Evolutionary conservation across 805 yeast genomes (phyloP).

Genomic region (Lachancea meyersii): DNA sequence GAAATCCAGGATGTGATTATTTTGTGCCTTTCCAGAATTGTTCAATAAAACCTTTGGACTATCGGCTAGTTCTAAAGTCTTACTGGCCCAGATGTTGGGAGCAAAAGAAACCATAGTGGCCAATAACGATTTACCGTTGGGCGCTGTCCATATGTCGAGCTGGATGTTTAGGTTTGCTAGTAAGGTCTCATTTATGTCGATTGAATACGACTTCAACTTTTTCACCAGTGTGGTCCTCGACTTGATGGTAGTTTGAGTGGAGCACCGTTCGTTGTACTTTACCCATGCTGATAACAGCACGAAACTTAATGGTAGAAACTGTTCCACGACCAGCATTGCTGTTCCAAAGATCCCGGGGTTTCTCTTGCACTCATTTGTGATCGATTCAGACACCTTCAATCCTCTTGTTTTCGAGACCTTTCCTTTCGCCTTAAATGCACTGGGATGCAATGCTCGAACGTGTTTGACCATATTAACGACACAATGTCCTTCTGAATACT

Average conservation of each 20-base stretch:
- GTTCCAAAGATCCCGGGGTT: not conserved
- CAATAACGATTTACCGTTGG: not conserved
- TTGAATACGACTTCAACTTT: not conserved
- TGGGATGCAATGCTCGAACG: not conserved
- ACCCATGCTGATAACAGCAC: conserved; percentile 1
- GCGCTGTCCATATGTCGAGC: conserved; percentile 7
- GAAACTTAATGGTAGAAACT: conserved; percentile 1
- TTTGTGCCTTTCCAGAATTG: not conserved
- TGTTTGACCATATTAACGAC: not conserved
- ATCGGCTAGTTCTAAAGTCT: not conserved
- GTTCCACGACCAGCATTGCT: not conserved
- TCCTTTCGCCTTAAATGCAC: not conserved
- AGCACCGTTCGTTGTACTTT: not conserved
- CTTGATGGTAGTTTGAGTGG: not conserved
- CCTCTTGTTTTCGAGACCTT: not conserved
- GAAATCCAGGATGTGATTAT: conserved; percentile 8
- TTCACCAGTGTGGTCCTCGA: conserved; percentile 2
- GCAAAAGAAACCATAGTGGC: conserved; percentile 7
- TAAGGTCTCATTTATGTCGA: not conserved
- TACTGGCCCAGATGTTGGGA: conserved; percentile 2
- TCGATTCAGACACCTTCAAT: not conserved
- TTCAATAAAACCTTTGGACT: not conserved
- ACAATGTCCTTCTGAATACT: not conserved
- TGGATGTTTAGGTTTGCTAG: not conserved
- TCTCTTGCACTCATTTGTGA: not conserved